Conservation (phyloP, 75 land plant genomes). For the Pinus albicaulis region DNA sequence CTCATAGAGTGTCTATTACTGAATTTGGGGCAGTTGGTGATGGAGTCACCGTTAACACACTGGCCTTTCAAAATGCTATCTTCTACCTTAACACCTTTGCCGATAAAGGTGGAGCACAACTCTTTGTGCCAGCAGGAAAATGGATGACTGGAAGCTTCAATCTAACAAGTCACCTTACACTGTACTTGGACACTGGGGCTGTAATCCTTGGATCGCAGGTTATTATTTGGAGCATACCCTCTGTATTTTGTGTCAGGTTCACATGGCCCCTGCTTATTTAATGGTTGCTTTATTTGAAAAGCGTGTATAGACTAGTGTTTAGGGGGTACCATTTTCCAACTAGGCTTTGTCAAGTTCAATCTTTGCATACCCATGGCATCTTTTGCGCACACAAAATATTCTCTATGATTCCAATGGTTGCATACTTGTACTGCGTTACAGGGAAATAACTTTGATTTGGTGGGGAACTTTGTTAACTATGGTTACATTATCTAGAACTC, state of each 20-base stretch:
- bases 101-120: constrained; percentile 88
- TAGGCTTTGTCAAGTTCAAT: too few species aligned
- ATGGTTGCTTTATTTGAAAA: not conserved
- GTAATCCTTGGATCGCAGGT: constrained; percentile 79
- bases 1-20: constrained; percentile 78
- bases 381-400: too few species aligned
- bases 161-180: constrained; percentile 88
- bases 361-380: too few species aligned
- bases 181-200: constrained; percentile 73
- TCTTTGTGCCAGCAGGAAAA: constrained; percentile 80
- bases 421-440: too few species aligned
- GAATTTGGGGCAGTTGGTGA: constrained; percentile 97
- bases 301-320: too few species aligned
- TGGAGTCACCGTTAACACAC: constrained; percentile 81
- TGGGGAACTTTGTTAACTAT: too few species aligned
- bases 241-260: not conserved
- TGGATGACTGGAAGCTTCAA: constrained; percentile 95
- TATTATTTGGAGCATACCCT: not conserved
- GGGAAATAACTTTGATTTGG: too few species aligned
- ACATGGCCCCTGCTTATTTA: not conserved
- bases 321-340: too few species aligned
- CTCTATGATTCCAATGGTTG: too few species aligned
- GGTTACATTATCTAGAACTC: too few species aligned
- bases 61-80: constrained; percentile 88
- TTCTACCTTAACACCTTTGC: constrained; percentile 78